These are phyloP conservation scores for Candida nonsorbophila DNA, from an alignment of 805 yeast species.

Conservation along the genomic window DNA sequence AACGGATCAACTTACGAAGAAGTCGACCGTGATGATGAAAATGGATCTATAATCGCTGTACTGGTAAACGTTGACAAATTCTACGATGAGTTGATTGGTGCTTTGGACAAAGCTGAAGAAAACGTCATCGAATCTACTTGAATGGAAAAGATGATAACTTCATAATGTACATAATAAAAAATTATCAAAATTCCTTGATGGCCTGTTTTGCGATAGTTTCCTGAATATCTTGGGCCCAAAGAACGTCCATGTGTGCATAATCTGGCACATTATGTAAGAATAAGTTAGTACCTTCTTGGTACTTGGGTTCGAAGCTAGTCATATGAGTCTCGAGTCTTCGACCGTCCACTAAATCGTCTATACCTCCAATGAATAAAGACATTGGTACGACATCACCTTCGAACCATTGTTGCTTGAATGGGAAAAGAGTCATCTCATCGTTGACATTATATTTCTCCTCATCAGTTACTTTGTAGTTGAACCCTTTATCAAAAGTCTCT, in stretches of 20 bases:
- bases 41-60: slow-evolving; percentile 13
- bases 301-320: slow-evolving; percentile 48
- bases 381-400: slow-evolving; percentile 44
- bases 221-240: slow-evolving; percentile 83
- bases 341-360: slow-evolving; percentile 78
- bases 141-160: background rate
- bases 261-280: slow-evolving; percentile 42
- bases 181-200: background rate
- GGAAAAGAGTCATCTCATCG: slow-evolving; percentile 46
- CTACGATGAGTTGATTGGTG: slow-evolving; percentile 11
- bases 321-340: slow-evolving; percentile 61
- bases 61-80: slow-evolving; percentile 11
- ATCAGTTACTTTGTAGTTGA: slow-evolving; percentile 20
- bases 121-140: slow-evolving; percentile 1
- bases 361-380: slow-evolving; percentile 63
- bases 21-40: slow-evolving; percentile 8
- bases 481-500: slow-evolving; percentile 23
- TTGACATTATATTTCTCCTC: slow-evolving; percentile 7
- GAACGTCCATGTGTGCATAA: slow-evolving; percentile 84
- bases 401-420: slow-evolving; percentile 53
- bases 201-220: slow-evolving; percentile 53
- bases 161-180: background rate
- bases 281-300: slow-evolving; percentile 29
- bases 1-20: slow-evolving; percentile 8
- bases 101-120: slow-evolving; percentile 14